Percentiles rank a stretch among this genome's conserved stretches.
These are phyloP conservation scores for Talaromyces wortmannii DNA, from an alignment of 495 filamentous ascomycete genomes.

Conservation along the genomic window DNA sequence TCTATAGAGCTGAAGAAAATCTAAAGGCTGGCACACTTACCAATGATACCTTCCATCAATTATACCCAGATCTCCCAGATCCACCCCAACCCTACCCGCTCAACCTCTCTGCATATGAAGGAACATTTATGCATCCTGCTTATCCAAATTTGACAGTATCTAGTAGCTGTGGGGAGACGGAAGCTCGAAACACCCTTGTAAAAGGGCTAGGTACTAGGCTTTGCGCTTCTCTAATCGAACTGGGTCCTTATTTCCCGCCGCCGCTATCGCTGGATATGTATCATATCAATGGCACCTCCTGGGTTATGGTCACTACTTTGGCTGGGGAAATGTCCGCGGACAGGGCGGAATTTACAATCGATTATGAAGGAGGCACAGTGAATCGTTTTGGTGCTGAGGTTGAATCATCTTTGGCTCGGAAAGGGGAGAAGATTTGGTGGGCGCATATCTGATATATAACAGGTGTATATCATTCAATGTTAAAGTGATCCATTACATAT, in stretches of 20 bases:
- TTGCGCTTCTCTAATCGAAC: too few species aligned
- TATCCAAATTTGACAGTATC: neutral
- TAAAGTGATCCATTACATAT: too few species aligned
- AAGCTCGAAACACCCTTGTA: neutral
- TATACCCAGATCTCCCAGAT: neutral
- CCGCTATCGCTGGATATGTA: neutral
- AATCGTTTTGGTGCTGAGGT: neutral
- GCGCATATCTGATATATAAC: too few species aligned
- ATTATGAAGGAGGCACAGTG: neutral
- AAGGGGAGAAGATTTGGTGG: too few species aligned
- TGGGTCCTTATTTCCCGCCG: too few species aligned
- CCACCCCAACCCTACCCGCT: neutral
- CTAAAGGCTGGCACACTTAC: neutral
- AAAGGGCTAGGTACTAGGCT: too few species aligned
- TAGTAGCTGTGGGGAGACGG: neutral
- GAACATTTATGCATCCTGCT: slow-evolving; percentile 1
- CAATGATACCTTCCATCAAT: neutral
- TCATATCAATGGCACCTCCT: neutral
- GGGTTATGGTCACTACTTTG: neutral
- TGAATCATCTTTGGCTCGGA: too few species aligned
- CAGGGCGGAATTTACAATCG: neutral
- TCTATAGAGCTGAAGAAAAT: neutral
- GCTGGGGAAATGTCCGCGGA: neutral
- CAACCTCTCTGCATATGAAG: neutral
- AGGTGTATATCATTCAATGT: too few species aligned